A percentile compares a stretch with the other conserved stretches of the same genome.
phyloP scores from a whole-genome alignment of 257 asterid genomes.

The Penstemon barbatus region DNA sequence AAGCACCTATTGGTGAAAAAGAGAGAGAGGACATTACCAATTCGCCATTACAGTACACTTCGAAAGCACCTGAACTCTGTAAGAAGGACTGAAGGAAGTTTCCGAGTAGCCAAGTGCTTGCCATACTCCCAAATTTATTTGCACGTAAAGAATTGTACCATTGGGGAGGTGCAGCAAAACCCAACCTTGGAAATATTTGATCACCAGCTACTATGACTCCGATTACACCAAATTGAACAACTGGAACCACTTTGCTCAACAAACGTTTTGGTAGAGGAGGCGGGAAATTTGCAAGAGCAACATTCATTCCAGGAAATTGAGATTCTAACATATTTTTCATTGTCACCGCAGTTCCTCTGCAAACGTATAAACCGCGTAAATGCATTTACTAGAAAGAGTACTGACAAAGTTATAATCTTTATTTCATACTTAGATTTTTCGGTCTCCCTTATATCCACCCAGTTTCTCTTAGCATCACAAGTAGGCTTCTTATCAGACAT shows the following conservation, averaged over 20 bases:
- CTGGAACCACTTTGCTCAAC: slow-evolving; percentile 79
- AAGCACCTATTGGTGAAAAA: slow-evolving; percentile 13
- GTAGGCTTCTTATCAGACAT: not conserved
- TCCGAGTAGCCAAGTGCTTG: slow-evolving; percentile 89
- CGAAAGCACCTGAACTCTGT: slow-evolving; percentile 92
- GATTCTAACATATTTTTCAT: slow-evolving; percentile 89
- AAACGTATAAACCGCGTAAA: slow-evolving; percentile 25
- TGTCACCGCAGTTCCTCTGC: slow-evolving; percentile 92
- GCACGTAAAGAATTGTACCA: slow-evolving; percentile 82
- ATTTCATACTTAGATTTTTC: slow-evolving; percentile 9
- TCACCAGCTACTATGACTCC: slow-evolving; percentile 82
- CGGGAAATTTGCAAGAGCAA: slow-evolving; percentile 87
- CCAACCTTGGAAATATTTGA: slow-evolving; percentile 78
- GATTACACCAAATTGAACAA: slow-evolving; percentile 77
- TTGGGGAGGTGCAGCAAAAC: slow-evolving; percentile 76
- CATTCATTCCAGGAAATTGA: slow-evolving; percentile 85
- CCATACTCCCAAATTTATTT: slow-evolving; percentile 84
- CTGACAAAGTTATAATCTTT: not conserved
- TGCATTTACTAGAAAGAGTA: not conserved
- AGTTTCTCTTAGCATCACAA: not conserved
- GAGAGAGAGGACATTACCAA: slow-evolving; percentile 49
- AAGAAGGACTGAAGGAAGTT: slow-evolving; percentile 80
- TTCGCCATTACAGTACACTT: slow-evolving; percentile 82
- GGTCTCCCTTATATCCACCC: not conserved
- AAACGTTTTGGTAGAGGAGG: slow-evolving; percentile 87